Conservation (phyloP, 306 rosid genomes). For the Corylus avellana region DNA sequence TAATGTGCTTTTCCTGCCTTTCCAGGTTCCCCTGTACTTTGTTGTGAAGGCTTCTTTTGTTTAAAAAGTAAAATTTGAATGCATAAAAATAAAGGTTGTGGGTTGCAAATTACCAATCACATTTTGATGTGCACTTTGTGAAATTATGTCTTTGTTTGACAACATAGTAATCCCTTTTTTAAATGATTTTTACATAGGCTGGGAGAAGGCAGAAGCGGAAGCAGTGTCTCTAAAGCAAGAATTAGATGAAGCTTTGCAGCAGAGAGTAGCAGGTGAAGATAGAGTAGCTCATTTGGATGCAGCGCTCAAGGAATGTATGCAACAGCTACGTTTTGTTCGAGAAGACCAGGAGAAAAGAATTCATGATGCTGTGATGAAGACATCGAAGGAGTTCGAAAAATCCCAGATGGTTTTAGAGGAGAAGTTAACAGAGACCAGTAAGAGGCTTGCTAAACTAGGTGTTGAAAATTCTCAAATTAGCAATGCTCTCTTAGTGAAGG, state of each 20-base stretch:
- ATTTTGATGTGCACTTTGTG: background rate
- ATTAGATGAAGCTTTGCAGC: constrained; percentile 59
- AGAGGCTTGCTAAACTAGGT: constrained; percentile 58
- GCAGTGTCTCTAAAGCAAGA: constrained; percentile 52
- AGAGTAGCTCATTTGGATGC: constrained; percentile 71
- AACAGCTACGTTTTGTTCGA: constrained; percentile 78
- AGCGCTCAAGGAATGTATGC: constrained; percentile 89
- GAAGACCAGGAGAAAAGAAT: constrained; percentile 82
- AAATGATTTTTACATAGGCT: constrained; percentile 51
- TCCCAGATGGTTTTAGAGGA: constrained; percentile 55
- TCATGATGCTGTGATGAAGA: constrained; percentile 71
- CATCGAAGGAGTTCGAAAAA: constrained; percentile 69
- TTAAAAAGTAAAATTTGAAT: background rate
- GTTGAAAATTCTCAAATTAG: constrained; percentile 61
- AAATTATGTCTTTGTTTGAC: background rate
- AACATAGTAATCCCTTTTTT: constrained; percentile 15
- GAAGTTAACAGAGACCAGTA: constrained; percentile 56
- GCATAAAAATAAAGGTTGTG: background rate
- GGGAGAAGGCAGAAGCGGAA: constrained; percentile 72
- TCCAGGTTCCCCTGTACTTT: background rate
- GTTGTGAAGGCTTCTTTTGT: background rate
- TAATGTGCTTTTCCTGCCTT: background rate
- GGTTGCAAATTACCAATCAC: background rate
- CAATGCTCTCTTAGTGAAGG: constrained; percentile 62
- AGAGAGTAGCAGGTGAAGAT: constrained; percentile 57